A percentile compares a stretch with the other conserved stretches of the same genome.
These are phyloP conservation scores for Talaromyces funiculosus DNA, from an alignment of 2,329 filamentous ascomycete genomes.

Conservation along the genomic window DNA sequence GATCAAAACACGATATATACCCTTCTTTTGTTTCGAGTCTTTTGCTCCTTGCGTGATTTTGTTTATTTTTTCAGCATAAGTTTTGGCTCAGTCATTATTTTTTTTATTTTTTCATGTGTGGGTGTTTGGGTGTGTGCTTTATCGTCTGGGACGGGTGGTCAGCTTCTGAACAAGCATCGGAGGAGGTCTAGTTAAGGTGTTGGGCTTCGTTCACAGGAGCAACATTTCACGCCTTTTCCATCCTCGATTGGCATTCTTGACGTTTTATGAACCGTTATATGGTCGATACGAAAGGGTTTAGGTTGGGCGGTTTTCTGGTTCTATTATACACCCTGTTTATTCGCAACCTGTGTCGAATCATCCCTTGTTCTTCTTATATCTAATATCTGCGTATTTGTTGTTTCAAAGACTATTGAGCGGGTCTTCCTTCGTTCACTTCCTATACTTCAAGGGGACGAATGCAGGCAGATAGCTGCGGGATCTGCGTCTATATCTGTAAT, in stretches of 20 bases:
- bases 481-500: not conserved
- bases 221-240: not conserved
- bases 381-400: not conserved
- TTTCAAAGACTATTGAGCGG: not conserved
- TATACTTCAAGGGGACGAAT: not conserved
- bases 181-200: not conserved
- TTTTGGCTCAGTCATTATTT: not conserved
- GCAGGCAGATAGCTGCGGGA: not conserved
- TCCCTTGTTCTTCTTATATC: not conserved
- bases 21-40: not conserved
- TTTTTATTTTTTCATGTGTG: not conserved
- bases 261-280: not conserved
- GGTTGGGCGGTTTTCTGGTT: not conserved
- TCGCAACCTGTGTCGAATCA: not conserved
- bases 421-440: not conserved
- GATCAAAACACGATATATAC: conserved; percentile 13
- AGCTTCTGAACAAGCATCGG: conserved; percentile 6
- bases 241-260: not conserved
- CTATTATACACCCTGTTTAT: not conserved
- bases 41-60: not conserved
- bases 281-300: not conserved
- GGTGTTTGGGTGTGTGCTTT: conserved; percentile 8
- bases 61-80: not conserved
- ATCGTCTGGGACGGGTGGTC: not conserved
- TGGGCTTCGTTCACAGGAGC: not conserved